phyloP scores from a whole-genome alignment of 495 filamentous ascomycete genomes.

The Durotheca rogersii region DNA sequence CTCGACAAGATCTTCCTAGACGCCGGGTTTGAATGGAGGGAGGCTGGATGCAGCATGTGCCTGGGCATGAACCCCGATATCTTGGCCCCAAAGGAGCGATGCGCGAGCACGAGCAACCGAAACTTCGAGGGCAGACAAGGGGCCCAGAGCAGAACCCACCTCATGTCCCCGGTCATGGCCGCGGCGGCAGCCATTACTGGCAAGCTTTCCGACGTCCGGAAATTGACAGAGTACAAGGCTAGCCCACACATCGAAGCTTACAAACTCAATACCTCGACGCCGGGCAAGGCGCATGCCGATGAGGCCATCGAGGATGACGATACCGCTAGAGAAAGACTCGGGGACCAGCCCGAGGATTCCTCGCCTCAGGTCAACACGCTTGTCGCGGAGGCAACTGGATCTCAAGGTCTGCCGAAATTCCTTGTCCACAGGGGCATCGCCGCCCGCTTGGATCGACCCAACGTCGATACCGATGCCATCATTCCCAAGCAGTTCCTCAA shows the following conservation, averaged over 20 bases:
- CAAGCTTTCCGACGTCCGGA: conserved; percentile 87
- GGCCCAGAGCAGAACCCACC: conserved; percentile 86
- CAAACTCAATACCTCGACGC: conserved; percentile 18
- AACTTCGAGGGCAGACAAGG: conserved; percentile 98
- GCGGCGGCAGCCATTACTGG: conserved; percentile 87
- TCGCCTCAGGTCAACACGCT: conserved; percentile 60
- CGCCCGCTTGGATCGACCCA: conserved; percentile 81
- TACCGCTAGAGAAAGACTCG: conserved; percentile 68
- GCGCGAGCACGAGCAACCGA: conserved; percentile 92
- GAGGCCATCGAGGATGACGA: conserved; percentile 69
- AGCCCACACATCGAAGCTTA: conserved; percentile 52
- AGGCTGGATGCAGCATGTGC: conserved; percentile 98
- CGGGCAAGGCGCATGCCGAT: conserved; percentile 63
- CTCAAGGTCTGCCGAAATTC: conserved; percentile 78
- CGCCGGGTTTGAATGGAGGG: conserved; percentile 95
- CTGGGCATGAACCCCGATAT: conserved; percentile 99
- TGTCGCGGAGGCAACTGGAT: conserved; percentile 52
- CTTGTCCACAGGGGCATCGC: conserved; percentile 79
- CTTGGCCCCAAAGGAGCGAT: conserved; percentile 88
- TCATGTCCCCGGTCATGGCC: conserved; percentile 97
- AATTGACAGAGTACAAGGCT: conserved; percentile 61
- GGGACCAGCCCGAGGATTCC: conserved; percentile 73
- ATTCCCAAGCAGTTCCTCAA: conserved; percentile 99
- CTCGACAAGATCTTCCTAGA: conserved; percentile 89
- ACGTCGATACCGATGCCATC: conserved; percentile 97